Percentiles rank a stretch among this genome's conserved stretches.
Conservation (phyloP, 805 yeast species). For the Saccharomycopsis synnaedendra region DNA sequence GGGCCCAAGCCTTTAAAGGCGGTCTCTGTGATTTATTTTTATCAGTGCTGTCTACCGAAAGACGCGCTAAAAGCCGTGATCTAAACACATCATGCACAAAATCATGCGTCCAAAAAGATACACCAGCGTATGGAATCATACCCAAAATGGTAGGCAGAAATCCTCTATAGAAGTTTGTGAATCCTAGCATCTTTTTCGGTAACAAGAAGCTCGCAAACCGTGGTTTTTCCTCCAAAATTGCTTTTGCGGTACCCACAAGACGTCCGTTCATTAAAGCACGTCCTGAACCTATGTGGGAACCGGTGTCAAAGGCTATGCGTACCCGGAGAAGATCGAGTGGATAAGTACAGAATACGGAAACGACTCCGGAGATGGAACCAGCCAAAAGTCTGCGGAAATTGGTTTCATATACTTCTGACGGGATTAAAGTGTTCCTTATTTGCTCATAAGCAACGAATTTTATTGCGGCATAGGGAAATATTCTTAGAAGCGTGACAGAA, state of each 20-base stretch:
- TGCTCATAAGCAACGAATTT: conserved; percentile 96
- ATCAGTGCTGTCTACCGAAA: conserved; percentile 29
- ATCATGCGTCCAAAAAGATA: conserved; percentile 91
- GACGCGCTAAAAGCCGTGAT: conserved; percentile 39
- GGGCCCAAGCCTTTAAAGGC: conserved; percentile 86
- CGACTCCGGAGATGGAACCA: conserved; percentile 84
- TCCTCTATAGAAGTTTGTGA: conserved; percentile 81
- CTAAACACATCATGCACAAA: conserved; percentile 77
- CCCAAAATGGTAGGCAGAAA: conserved; percentile 90
- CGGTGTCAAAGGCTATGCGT: conserved; percentile 80
- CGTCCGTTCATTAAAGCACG: conserved; percentile 17
- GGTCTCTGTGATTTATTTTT: conserved; percentile 27
- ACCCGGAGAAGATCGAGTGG: conserved; percentile 89
- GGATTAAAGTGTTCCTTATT: conserved; percentile 68
- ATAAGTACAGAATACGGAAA: conserved; percentile 80
- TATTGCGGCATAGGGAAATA: conserved; percentile 95
- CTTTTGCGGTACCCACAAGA: conserved; percentile 18
- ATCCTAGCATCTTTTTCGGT: conserved; percentile 18
- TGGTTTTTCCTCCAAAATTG: conserved; percentile 19
- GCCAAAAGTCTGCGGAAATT: conserved; percentile 71
- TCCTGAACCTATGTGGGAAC: conserved; percentile 1
- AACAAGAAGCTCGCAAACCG: too few species aligned
- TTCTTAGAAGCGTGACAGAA: conserved; percentile 80
- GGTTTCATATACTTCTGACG: conserved; percentile 64
- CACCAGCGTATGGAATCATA: conserved; percentile 97